A percentile compares a stretch with the other conserved stretches of the same genome.
Evolutionary conservation across 192 early-diverging fungal species (phyloP).

Genomic region (Linnemannia exigua): DNA sequence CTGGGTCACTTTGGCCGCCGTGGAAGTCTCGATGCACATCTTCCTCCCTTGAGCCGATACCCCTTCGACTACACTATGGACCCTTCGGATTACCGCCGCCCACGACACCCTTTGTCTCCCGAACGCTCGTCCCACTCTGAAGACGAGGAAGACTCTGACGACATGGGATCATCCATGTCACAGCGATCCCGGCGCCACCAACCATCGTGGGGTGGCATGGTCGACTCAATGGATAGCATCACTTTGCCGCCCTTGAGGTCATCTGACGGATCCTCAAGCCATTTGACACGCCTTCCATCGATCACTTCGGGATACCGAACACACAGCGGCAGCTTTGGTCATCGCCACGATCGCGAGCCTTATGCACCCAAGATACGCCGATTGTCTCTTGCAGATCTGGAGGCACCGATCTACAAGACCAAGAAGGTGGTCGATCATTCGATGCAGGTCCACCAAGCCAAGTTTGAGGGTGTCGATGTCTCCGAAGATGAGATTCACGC

Average conservation of each 20-base stretch:
- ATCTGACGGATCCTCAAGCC: not conserved
- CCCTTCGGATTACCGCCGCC: constrained; percentile 7
- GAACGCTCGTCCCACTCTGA: constrained; percentile 47
- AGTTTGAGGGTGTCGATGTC: constrained; percentile 46
- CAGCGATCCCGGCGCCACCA: not conserved
- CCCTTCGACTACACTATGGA: constrained; percentile 28
- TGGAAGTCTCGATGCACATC: constrained; percentile 27
- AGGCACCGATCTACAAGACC: constrained; percentile 41
- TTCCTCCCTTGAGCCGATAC: constrained; percentile 18
- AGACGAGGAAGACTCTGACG: constrained; percentile 34
- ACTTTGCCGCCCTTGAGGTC: constrained; percentile 36
- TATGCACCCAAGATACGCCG: constrained; percentile 37
- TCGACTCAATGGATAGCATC: constrained; percentile 20
- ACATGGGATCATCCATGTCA: not conserved
- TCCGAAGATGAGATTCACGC: constrained; percentile 53
- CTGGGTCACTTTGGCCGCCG: constrained; percentile 6
- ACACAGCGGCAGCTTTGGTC: constrained; percentile 11
- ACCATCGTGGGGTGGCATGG: constrained; percentile 30
- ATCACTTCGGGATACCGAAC: constrained; percentile 28
- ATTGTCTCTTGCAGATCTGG: constrained; percentile 45
- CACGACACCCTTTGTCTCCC: constrained; percentile 48
- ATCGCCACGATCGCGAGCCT: not conserved
- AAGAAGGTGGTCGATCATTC: constrained; percentile 37
- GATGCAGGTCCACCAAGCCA: constrained; percentile 27
- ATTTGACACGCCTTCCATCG: constrained; percentile 29